Conservation (phyloP, 306 rosid genomes). For the Castanopsis chinensis region DNA sequence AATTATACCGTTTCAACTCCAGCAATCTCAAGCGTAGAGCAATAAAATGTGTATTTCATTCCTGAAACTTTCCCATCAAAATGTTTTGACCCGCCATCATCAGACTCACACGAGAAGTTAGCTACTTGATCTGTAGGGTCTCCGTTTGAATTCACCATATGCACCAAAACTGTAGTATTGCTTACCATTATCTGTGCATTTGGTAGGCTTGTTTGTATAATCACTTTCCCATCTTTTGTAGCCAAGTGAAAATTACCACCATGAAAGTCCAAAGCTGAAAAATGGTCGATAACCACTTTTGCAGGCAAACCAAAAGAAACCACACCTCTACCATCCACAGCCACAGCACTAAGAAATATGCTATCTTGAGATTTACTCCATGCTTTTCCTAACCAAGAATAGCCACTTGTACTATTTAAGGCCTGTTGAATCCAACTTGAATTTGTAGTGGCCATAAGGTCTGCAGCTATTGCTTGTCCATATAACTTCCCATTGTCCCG, state of each 20-base stretch:
- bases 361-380: slow-evolving; percentile 1
- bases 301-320: slow-evolving; percentile 21
- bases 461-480: neutral
- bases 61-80: neutral
- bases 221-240: slow-evolving; percentile 9
- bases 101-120: slow-evolving; percentile 10
- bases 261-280: slow-evolving; percentile 12
- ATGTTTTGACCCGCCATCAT: neutral
- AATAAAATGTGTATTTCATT: neutral
- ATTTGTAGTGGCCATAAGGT: neutral
- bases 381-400: slow-evolving; percentile 10
- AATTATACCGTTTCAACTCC: slow-evolving; percentile 24
- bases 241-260: slow-evolving; percentile 26
- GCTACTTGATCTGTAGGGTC: neutral
- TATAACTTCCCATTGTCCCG: slow-evolving; percentile 14
- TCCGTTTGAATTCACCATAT: neutral
- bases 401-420: slow-evolving; percentile 17
- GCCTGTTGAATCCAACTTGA: slow-evolving; percentile 26
- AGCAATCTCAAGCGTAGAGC: slow-evolving; percentile 16
- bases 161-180: neutral
- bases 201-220: slow-evolving; percentile 14
- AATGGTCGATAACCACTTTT: neutral
- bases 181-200: neutral
- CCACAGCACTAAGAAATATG: slow-evolving; percentile 15
- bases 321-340: slow-evolving; percentile 26